Evolutionary conservation across 495 filamentous ascomycete genomes (phyloP), one percentile per base, ranked within the genome.

Genomic region (Penicillium bovifimosum): DNA sequence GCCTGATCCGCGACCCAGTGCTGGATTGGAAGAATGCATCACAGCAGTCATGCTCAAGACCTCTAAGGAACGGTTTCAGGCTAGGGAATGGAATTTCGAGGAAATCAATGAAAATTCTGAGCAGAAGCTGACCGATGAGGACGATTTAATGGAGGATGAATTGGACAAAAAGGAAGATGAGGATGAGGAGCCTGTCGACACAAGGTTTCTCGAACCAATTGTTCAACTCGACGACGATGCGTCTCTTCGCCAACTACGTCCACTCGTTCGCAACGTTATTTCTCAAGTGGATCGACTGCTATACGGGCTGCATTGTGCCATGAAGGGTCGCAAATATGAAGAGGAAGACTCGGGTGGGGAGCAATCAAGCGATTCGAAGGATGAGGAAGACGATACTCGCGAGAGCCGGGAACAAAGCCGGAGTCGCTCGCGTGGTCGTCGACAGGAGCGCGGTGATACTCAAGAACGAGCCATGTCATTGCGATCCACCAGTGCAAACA

Each of bases 221-320:
- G 46, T 80, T 9, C 73, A 81, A 48, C 67, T 75, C 6, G 82
- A 87, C 50, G 89, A 92, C 41, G 84, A 86, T 8, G 56, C 68
- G 36, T 83, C 86, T 5, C 68, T 76, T 31, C 60, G 56, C 5
- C 72, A 91, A 32, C 61, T 92, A 16, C 76, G 79, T 9, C 87
- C 88, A 0, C 74, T 80, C 2, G 69, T 84, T 6, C 77, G 83
- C 9, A 80, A 84, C 56, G 77, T 90, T 8, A 73, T 93, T 17
- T 60, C 75, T 0, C 74, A 82, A 20, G 56, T 95, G 5, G 88
- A 93, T 52, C 68, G 72, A 4, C 72, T 90, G 0, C 76, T 95
- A 3, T 71, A 71, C 14, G 77, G 81, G 2, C 74, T 96, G 1
- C 87, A 89, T 58, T 79, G 83, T 49, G 68, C 80, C 7, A 77